These are phyloP conservation scores for Hydrangea macrophylla DNA, from an alignment of 148 eudicot genomes.

Conservation along the genomic window DNA sequence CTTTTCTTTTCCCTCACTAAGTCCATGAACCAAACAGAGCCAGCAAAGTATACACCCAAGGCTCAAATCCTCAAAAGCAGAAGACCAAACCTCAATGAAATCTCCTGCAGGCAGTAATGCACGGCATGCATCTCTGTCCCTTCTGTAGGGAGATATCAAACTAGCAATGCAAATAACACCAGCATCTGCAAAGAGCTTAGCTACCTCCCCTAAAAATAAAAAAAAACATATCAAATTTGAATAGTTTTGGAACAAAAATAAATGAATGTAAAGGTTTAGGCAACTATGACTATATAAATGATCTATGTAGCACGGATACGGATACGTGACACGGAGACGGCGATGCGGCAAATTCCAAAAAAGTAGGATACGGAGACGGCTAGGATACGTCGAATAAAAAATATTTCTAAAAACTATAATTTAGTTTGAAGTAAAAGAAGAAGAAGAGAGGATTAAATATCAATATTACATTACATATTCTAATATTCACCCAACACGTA, in stretches of 20 bases:
- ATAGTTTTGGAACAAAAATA: not conserved
- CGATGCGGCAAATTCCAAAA: no score
- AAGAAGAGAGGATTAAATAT: no score
- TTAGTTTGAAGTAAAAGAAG: no score
- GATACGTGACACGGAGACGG: no score
- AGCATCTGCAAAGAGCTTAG: conserved; percentile 92
- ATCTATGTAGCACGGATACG: no score
- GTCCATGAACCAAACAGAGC: no score
- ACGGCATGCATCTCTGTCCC: conserved; percentile 83
- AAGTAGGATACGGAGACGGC: no score
- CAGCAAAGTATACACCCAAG: conserved; percentile 11
- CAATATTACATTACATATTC: no score
- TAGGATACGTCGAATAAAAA: no score
- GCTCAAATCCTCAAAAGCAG: conserved; percentile 5
- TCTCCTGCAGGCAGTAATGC: conserved; percentile 52
- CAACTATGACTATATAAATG: not conserved
- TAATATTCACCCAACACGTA: no score
- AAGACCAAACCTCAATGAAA: conserved; percentile 57
- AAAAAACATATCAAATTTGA: not conserved
- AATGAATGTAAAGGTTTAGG: not conserved
- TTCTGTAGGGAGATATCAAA: conserved; percentile 88
- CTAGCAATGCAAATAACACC: conserved; percentile 98
- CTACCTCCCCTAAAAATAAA: conserved; percentile 74
- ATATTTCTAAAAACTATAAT: no score
- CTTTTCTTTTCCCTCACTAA: no score